Conservation (phyloP, 371 early-diverging fungal genomes). For the Smittium culicis region DNA sequence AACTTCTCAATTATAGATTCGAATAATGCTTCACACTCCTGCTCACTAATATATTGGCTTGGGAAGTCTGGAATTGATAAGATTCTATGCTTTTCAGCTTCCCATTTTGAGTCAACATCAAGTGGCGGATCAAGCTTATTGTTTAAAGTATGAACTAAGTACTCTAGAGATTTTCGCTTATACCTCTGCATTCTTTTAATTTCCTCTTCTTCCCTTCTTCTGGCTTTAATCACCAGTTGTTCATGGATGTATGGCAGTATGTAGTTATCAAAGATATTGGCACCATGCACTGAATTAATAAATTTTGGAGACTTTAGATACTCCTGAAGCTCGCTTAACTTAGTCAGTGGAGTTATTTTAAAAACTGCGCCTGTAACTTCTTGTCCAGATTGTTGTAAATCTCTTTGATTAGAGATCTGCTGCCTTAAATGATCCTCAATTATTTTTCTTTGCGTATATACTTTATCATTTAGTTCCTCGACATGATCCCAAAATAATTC, state of each 20-base stretch:
- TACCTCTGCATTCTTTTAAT: constrained; percentile 52
- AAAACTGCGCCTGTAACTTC: background rate
- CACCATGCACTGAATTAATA: background rate
- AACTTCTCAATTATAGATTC: background rate
- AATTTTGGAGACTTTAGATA: constrained; percentile 1
- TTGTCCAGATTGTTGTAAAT: background rate
- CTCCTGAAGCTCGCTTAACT: background rate
- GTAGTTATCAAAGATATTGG: background rate
- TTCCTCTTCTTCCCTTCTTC: constrained; percentile 51
- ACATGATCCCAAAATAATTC: constrained; percentile 86
- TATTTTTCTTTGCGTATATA: constrained; percentile 51
- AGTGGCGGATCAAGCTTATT: constrained; percentile 4
- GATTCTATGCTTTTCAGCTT: constrained; percentile 1
- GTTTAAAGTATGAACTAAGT: background rate
- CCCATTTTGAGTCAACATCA: background rate
- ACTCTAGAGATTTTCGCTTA: constrained; percentile 14
- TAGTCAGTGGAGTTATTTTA: background rate
- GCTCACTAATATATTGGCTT: constrained; percentile 3
- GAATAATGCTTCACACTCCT: background rate
- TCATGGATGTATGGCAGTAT: constrained; percentile 27
- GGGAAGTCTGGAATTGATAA: constrained; percentile 7
- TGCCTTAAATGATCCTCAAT: constrained; percentile 30
- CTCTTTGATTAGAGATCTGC: background rate
- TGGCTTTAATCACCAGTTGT: constrained; percentile 45
- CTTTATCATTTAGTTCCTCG: constrained; percentile 59